Base-by-base conservation (phyloP, 108 stramenopile genomes). In the Nitzschia sp. region DNA sequence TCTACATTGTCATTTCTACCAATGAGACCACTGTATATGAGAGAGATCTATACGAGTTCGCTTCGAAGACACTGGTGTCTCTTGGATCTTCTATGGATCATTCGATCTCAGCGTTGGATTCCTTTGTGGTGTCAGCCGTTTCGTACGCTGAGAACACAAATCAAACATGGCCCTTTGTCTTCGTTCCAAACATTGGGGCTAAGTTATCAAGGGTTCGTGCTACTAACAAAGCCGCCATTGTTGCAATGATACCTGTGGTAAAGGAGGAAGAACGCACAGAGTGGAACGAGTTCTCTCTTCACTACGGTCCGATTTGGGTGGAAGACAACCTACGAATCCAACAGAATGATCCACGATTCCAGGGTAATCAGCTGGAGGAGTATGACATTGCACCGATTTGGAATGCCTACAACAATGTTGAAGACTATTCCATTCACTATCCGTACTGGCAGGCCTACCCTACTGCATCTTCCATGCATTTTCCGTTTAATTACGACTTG, bases 91-190 rank as follows among this genome's bases (percentile, higher is more conserved):
- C 48, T 17, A 34, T 34, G 29, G 29, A 34, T 34, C 29, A 34
- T 34, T 34, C 29, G 3, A 34, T 34, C 29, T 34, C 29, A 34
- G 78, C 80, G 21, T 55, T 78, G 20, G 75, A 81, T 55, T 78
- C 80, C 25, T 79, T 75, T 29, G 25, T 43, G 3, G 71, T 77
- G 37, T 69, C 72, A 0, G 57, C 65, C n/a, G 25, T 51, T 15
- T 73, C 58, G 2, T 40, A 70, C 2, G 62, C 62, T 17, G 24
- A 26, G 46, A 11, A 14, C 19, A 48, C 62, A 5, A 48, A 48
- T 43, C 42, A 50, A 17, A 63, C 62, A 14, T 83, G 75, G 75
- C 82, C 82, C 22, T 69, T 77, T 59, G 78, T 68, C 53, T 77
- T 72, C 34, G 66, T 83, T 40, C 77, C 78, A 1, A 53, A 79